Base-by-base conservation (phyloP, 768 basidiomycete species). In the Phaffia tasmanica region DNA sequence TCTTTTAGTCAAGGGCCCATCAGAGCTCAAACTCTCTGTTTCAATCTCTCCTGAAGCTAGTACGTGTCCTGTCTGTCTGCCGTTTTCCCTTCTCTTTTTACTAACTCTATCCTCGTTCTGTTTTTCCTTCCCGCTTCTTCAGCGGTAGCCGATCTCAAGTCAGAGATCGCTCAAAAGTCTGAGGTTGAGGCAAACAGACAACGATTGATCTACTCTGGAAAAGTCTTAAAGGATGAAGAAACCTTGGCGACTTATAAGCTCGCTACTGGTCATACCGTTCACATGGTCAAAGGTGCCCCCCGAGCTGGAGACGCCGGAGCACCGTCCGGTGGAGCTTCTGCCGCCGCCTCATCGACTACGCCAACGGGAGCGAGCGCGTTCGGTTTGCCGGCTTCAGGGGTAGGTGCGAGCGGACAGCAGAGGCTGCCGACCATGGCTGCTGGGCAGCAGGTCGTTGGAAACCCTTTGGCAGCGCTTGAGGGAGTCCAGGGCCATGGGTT, bases 281-380 rank as follows among this genome's bases (percentile, higher is more conserved):
- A 91, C 75, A 90, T 91, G 88, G 92, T 92, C 72, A 94, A 93
- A 75, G 88, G 89, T 27, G 84, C 83, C 14, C 81, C 85, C 1
- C 82, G 85, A 46, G 59, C 47, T 42, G 21, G 19, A 61, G 21
- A 61, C 59, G n/a, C 30, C 21, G 29, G 29, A 49, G 18, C 9
- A 14, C 5, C 29, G 6, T 2, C n/a, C 29, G 29, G 27, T 21
- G 67, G 67, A 11, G 56, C 61, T 15, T 62, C 67, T n/a, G 57
- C 51, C 42, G 30, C 62, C 6, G 23, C 55, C 2, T 25, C 61
- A 18, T 3, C 67, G 2, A 63, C 78, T 19, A 68, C 79, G 1
- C 74, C 83, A 0, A 74, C 77, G 8, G 79, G 75, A 11, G 73
- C 80, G 0, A 76, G 81, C 8, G 71, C 69, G 35, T 72, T 70